Evolutionary conservation across 805 yeast genomes (phyloP).

Genomic region (Kluyveromyces siamensis): DNA sequence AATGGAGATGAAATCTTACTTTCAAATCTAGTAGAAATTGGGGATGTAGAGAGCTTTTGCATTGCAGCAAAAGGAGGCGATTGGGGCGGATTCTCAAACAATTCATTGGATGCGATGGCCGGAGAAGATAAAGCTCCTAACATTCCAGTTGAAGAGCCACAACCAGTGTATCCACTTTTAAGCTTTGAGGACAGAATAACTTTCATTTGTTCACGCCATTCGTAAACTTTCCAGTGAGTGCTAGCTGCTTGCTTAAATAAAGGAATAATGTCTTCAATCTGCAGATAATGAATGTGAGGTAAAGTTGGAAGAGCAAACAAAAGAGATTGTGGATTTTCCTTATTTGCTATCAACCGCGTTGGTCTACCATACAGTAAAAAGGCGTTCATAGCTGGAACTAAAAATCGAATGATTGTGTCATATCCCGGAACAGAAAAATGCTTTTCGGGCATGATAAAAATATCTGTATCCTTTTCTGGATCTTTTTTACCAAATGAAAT

Average conservation of each 20-base stretch:
- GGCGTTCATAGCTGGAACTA: slow-evolving; percentile 61
- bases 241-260: slow-evolving; percentile 30
- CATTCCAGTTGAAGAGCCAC: slow-evolving; percentile 61
- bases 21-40: slow-evolving; percentile 15
- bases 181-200: slow-evolving; percentile 46
- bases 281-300: slow-evolving; percentile 57
- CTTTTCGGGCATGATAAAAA: slow-evolving; percentile 57
- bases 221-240: slow-evolving; percentile 45
- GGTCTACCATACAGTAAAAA: slow-evolving; percentile 74
- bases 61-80: slow-evolving; percentile 9
- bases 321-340: slow-evolving; percentile 44
- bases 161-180: slow-evolving; percentile 59
- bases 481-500: slow-evolving; percentile 50
- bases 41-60: slow-evolving; percentile 29
- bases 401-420: slow-evolving; percentile 63
- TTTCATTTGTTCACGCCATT: slow-evolving; percentile 53
- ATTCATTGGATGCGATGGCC: slow-evolving; percentile 30
- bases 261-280: slow-evolving; percentile 47
- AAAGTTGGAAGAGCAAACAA: slow-evolving; percentile 67
- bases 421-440: slow-evolving; percentile 66
- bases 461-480: slow-evolving; percentile 24
- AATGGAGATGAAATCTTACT: slow-evolving; percentile 13
- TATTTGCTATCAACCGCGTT: slow-evolving; percentile 46
- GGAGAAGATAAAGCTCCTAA: slow-evolving; percentile 51
- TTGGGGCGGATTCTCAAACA: slow-evolving; percentile 16